Evolutionary conservation across 2,329 filamentous ascomycete species (phyloP).

Genomic region (Falciphora oryzae): DNA sequence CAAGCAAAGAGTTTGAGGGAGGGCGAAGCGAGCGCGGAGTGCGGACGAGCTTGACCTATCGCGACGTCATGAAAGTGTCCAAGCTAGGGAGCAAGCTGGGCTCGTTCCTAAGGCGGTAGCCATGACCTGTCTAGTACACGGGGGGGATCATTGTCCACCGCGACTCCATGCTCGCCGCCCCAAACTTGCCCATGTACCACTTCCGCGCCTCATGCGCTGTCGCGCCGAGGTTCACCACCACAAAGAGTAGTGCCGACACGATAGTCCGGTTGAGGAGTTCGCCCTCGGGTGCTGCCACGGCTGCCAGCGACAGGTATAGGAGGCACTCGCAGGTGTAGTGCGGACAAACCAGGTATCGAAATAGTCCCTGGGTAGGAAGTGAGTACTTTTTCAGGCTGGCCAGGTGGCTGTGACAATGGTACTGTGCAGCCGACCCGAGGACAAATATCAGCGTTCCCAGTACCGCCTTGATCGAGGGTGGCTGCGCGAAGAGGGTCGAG

Average conservation of each 20-base stretch:
- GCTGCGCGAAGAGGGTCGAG: background rate
- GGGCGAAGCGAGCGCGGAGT: constrained; percentile 53
- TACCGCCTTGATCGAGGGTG: background rate
- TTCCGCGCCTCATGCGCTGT: constrained; percentile 71
- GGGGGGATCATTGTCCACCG: constrained; percentile 75
- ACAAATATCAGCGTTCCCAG: constrained; percentile 46
- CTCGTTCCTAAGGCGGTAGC: constrained; percentile 32
- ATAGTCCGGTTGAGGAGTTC: constrained; percentile 66
- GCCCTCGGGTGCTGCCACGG: constrained; percentile 66
- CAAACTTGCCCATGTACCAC: constrained; percentile 78
- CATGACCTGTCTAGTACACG: constrained; percentile 42
- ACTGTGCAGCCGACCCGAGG: constrained; percentile 65
- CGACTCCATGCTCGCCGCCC: constrained; percentile 51
- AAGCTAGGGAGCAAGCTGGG: constrained; percentile 64
- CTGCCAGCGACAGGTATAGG: constrained; percentile 73
- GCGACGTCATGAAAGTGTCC: constrained; percentile 80
- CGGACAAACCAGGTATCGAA: constrained; percentile 69
- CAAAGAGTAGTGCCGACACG: constrained; percentile 64
- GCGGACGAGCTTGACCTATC: constrained; percentile 70
- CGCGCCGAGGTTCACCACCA: constrained; percentile 70
- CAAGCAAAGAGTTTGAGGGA: constrained; percentile 36
- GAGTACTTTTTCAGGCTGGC: constrained; percentile 74
- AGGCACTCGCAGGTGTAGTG: constrained; percentile 89
- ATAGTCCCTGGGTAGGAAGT: constrained; percentile 67
- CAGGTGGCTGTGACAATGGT: constrained; percentile 66